Percentiles rank a stretch among this genome's conserved stretches.
Evolutionary conservation across 306 rosid genomes (phyloP).

Genomic region (Sphenostylis stenocarpa): DNA sequence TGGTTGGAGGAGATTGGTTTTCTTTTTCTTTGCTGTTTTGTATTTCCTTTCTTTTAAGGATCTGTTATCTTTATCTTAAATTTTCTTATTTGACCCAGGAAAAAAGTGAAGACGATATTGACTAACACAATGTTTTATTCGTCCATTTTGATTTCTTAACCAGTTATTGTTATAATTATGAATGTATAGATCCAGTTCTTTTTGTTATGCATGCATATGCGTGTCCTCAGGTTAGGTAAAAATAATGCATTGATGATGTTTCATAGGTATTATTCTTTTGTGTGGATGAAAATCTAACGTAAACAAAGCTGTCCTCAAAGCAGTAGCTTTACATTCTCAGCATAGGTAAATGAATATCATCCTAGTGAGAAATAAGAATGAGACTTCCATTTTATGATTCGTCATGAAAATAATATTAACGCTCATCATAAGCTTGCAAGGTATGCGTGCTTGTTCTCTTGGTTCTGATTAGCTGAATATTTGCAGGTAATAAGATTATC

Average conservation of each 20-base stretch:
- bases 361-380: conserved; percentile 8
- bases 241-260: background rate
- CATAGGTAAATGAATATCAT: conserved; percentile 17
- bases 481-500: conserved; percentile 93
- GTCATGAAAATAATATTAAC: background rate
- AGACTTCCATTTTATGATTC: background rate
- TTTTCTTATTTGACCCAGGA: background rate
- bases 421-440: background rate
- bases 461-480: conserved; percentile 31
- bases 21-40: background rate
- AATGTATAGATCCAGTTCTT: background rate
- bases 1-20: background rate
- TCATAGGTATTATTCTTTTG: conserved; percentile 6
- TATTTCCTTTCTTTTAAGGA: background rate
- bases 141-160: background rate
- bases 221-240: background rate
- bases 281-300: background rate
- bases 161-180: background rate
- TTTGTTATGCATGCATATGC: background rate
- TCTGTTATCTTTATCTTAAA: background rate
- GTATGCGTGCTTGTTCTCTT: conserved; percentile 22
- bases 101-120: background rate
- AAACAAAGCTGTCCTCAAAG: background rate
- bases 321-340: background rate
- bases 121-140: background rate